These are phyloP conservation scores for Ustilago bromivora DNA, from an alignment of 1,284 basidiomycete species.

Conservation along the genomic window DNA sequence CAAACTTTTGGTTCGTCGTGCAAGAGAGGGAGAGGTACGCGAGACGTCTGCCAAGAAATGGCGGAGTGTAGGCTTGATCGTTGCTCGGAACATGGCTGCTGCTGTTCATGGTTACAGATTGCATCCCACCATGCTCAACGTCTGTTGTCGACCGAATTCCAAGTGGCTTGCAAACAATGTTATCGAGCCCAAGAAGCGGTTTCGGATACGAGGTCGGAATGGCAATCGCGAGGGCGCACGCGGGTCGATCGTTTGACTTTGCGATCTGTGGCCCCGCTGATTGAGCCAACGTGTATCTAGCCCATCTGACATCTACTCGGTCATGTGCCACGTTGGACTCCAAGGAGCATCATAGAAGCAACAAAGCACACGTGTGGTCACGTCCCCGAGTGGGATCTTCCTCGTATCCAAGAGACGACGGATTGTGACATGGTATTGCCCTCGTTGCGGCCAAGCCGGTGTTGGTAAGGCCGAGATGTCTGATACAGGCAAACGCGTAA, in stretches of 20 bases:
- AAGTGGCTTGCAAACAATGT: neutral
- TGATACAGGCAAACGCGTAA: neutral
- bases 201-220: conserved; percentile 3
- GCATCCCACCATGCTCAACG: neutral
- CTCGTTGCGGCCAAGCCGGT: neutral
- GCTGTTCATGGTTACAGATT: neutral
- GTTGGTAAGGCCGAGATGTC: neutral
- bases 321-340: neutral
- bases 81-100: conserved; percentile 8
- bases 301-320: neutral
- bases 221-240: neutral
- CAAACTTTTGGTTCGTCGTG: neutral
- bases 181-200: conserved; percentile 4
- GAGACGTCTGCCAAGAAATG: conserved; percentile 7
- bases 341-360: neutral
- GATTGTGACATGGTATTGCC: too few relatives aligned
- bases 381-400: neutral
- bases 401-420: neutral
- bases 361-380: neutral
- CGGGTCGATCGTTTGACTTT: neutral
- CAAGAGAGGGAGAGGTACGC: neutral
- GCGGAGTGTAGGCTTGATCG: neutral
- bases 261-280: neutral
- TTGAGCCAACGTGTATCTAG: neutral
- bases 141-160: neutral